Evolutionary conservation across 2,329 filamentous ascomycete species (phyloP), one percentile per base, ranked within the genome.

Genomic region (Bipolaris bicolor): DNA sequence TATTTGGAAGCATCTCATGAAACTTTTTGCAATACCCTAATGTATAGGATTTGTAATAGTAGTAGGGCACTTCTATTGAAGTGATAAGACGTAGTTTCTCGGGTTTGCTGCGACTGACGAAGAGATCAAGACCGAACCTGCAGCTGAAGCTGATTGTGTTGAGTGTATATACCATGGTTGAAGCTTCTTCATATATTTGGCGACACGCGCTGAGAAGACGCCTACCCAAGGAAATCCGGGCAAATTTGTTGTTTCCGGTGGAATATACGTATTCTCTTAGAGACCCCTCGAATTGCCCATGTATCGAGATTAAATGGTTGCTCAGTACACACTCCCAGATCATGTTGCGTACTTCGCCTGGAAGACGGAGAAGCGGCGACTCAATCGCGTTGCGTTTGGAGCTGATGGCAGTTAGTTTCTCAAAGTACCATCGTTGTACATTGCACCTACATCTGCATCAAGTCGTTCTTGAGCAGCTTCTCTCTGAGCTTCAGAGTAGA

Each of bases 291-390:
- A 16, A 24, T 39, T 34, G 13, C 20, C 29, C 6, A 36, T 41
- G n/a, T 49, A 7, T 18, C 16, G 34, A 13, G 7, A 15, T 31
- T 13, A 9, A 9, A 22, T 16, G n/a, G 48, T 5, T 44, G 24
- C 7, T 45, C 13, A 37, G 24, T 7, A 43, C 15, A 53, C 44
- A 59, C 10, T n/a, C 1, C 54, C 58, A 67, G 33, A 66, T 67
- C 20, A 52, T 58, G 31, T 52, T 52, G 20, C 62, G 56, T 10
- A 66, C 41, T 18, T 66, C 60, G 13, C 46, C 53, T 7, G 64
- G 64, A 11, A 65, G 58, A 5, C 31, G 29, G 10, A 66, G 57
- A 4, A 66, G 55, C 9, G 62, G 58, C 6, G 62, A 66, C 5
- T 57, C 29, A 1, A 20, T 15, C 1, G 54, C 47, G 33, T 66